Conservation (phyloP, 441 rosid species). For the Populus hybrid region DNA sequence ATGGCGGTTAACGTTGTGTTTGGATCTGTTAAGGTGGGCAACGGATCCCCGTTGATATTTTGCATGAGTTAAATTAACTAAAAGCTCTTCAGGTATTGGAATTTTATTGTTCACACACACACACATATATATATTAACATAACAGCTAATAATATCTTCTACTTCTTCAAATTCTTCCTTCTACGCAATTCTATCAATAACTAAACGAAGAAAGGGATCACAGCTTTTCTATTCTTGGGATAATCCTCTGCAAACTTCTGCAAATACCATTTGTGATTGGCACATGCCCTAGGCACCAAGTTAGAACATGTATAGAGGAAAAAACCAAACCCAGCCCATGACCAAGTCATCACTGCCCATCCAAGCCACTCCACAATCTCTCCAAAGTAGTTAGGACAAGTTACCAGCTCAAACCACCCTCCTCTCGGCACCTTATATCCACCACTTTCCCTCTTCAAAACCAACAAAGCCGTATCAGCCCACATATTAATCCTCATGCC, state of each 20-base stretch:
- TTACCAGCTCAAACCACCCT: conserved; percentile 65
- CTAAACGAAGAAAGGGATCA: conserved; percentile 40
- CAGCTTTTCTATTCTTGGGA: conserved; percentile 62
- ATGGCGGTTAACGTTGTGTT: not conserved
- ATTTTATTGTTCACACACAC: too few species aligned
- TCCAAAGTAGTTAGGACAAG: conserved; percentile 86
- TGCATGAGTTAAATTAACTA: not conserved
- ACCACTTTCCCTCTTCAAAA: conserved; percentile 51
- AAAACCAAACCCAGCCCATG: conserved; percentile 76
- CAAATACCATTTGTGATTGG: conserved; percentile 60
- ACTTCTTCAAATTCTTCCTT: not conserved
- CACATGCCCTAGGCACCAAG: conserved; percentile 69
- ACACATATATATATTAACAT: too few species aligned
- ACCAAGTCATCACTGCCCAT: conserved; percentile 84
- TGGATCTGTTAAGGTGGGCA: not conserved
- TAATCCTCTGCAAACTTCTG: conserved; percentile 43
- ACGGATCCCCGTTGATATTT: not conserved
- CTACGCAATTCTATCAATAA: not conserved
- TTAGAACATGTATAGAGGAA: conserved; percentile 65
- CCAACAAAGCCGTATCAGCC: conserved; percentile 53
- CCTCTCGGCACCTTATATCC: conserved; percentile 48
- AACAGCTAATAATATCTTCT: not conserved
- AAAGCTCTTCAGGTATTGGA: not conserved
- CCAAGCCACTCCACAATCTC: conserved; percentile 82
- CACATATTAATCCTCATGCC: conserved; percentile 63